Evolutionary conservation across 2,329 filamentous ascomycete species (phyloP), one percentile per base, ranked within the genome.

Genomic region (Fusarium continuum): DNA sequence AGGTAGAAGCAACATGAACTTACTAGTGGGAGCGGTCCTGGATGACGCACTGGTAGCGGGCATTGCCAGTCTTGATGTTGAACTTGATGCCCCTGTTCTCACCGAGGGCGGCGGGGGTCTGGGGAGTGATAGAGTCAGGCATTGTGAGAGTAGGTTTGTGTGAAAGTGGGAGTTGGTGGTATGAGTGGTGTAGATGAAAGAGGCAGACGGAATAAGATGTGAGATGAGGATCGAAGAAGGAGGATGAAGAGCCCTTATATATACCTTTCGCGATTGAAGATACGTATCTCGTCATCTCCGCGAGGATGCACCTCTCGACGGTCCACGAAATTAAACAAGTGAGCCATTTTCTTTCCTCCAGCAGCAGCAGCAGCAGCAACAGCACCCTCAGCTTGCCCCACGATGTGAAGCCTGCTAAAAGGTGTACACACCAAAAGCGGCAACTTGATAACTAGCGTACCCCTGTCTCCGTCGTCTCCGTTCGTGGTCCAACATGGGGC

Each of bases 1-100:
- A n/a, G n/a, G 9, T 10, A 13, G 11, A 19, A 19, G 4, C 14
- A 28, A 26, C 29, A 25, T 38, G 4, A 22, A 74, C 80, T 60
- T 77, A 83, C 81, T 82, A 80, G 11, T 72, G 50, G 60, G 68
- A 55, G 51, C 80, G 79, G 71, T 83, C 79, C 59, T 81, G 76
- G 6, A 82, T 70, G 17, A 76, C 77, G 72, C 80, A 82, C 34
- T 70, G 47, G 68, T 75, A 78, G 40, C 70, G 72, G 41, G 72
- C 61, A 66, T 75, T 73, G 57, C 79, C 79, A 34, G 80, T 74
- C 73, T 76, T 78, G 73, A 83, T 77, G 40, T 78, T 70, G 74
- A 83, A 83, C 71, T 76, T 76, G 75, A 83, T 75, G 55, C 74
- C 78, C 56, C 66, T 73, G 67, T 72, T 75, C 60, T 80, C 74